phyloP scores from a whole-genome alignment of 192 early-diverging fungal species.

The Coemansia sp. region DNA sequence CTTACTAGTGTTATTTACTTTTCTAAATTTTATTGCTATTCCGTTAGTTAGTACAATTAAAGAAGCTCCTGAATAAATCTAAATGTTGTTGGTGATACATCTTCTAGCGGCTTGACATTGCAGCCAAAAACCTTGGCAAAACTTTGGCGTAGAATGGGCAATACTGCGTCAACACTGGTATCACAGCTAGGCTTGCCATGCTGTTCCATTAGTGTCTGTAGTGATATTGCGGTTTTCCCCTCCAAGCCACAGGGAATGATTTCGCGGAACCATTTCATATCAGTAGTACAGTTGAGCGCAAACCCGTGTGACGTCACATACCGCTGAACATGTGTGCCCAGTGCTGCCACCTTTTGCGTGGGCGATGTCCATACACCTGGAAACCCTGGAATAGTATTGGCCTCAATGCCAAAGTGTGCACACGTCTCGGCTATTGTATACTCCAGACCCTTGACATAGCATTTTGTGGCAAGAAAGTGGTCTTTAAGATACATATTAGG shows the following conservation, averaged over 20 bases:
- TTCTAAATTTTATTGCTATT: too few species aligned
- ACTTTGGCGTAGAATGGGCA: conserved; percentile 28
- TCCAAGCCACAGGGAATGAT: conserved; percentile 89
- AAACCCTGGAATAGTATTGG: conserved; percentile 61
- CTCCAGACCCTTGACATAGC: conserved; percentile 81
- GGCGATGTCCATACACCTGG: conserved; percentile 92
- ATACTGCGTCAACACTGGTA: conserved; percentile 16
- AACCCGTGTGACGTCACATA: conserved; percentile 93
- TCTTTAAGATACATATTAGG: conserved; percentile 81
- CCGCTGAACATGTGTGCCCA: conserved; percentile 86
- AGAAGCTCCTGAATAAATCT: conserved; percentile 22
- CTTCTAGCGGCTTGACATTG: conserved; percentile 26
- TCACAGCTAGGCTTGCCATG: not conserved
- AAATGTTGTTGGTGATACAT: conserved; percentile 33
- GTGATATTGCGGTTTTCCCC: conserved; percentile 76
- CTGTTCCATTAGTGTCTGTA: conserved; percentile 34
- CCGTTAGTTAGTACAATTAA: not conserved
- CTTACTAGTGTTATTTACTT: too few species aligned
- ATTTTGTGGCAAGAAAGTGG: conserved; percentile 66
- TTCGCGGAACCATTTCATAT: conserved; percentile 83
- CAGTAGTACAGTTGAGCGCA: conserved; percentile 90
- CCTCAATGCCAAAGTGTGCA: conserved; percentile 61
- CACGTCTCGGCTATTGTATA: conserved; percentile 75
- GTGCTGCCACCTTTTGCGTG: conserved; percentile 86
- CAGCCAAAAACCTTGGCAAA: conserved; percentile 34